A percentile compares a stretch with the other conserved stretches of the same genome.
Conservation (phyloP, 1,139 yeast species). For the Debaryomyces subglobosus region DNA sequence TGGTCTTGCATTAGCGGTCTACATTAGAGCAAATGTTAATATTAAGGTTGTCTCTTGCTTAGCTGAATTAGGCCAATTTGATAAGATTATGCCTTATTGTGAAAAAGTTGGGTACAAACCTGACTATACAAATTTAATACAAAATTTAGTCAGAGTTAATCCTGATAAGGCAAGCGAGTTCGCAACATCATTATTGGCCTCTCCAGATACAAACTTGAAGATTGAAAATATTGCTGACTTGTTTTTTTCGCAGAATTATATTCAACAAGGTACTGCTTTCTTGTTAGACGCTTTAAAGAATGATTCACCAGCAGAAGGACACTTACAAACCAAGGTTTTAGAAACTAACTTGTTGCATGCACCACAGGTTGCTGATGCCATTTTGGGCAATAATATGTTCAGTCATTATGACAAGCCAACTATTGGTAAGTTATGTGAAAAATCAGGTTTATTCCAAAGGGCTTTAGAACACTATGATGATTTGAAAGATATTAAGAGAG, state of each 20-base stretch:
- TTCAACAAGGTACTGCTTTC: slow-evolving; percentile 99
- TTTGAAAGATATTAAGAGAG: slow-evolving; percentile 92
- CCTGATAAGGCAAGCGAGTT: slow-evolving; percentile 99
- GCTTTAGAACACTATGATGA: slow-evolving; percentile 96
- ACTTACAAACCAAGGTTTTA: slow-evolving; percentile 89
- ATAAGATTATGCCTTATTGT: slow-evolving; percentile 92
- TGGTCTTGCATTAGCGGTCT: slow-evolving; percentile 87
- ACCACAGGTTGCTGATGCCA: slow-evolving; percentile 99
- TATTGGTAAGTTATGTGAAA: slow-evolving; percentile 89
- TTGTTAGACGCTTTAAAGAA: slow-evolving; percentile 92
- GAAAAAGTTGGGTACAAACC: slow-evolving; percentile 88
- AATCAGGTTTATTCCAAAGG: slow-evolving; percentile 90
- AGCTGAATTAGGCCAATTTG: slow-evolving; percentile 96
- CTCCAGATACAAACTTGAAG: slow-evolving; percentile 67
- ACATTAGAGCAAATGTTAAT: slow-evolving; percentile 81
- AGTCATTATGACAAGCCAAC: slow-evolving; percentile 94
- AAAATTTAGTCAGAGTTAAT: slow-evolving; percentile 85
- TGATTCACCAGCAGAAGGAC: slow-evolving; percentile 94
- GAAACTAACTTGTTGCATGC: slow-evolving; percentile 94
- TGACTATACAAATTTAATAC: slow-evolving; percentile 86
- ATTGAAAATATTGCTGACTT: slow-evolving; percentile 90
- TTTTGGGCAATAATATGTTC: slow-evolving; percentile 93
- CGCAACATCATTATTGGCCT: slow-evolving; percentile 80
- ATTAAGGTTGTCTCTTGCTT: slow-evolving; percentile 89
- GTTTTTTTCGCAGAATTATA: slow-evolving; percentile 89